Conservation (phyloP, 1,284 basidiomycete species). For the Marasmius fiardii region DNA sequence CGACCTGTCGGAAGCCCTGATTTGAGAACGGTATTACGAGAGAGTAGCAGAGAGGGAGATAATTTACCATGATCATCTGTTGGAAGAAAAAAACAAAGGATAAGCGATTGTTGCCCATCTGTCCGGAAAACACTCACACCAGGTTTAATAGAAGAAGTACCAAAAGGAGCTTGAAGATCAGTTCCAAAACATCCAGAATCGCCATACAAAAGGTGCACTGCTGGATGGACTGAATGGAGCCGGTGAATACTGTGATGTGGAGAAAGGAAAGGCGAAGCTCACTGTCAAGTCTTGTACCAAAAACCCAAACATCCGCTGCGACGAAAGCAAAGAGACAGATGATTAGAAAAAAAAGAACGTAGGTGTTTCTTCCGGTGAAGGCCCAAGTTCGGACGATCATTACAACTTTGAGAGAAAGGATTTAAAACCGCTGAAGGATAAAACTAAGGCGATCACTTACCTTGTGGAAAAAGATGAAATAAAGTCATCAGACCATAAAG, state of each 20-base stretch:
- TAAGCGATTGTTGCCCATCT: neutral
- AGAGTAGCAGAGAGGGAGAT: neutral
- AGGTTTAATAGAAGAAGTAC: slow-evolving; percentile 2
- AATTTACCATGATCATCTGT: slow-evolving; percentile 7
- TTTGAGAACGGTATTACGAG: neutral
- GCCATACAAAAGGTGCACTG: slow-evolving; percentile 7
- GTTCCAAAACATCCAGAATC: slow-evolving; percentile 16
- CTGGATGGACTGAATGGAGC: slow-evolving; percentile 11
- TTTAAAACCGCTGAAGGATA: too few relatives aligned
- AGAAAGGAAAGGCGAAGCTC: neutral
- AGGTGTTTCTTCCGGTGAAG: slow-evolving; percentile 21
- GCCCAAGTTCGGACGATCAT: slow-evolving; percentile 24
- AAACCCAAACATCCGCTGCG: slow-evolving; percentile 15
- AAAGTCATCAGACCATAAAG: slow-evolving; percentile 17
- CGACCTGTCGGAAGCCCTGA: neutral
- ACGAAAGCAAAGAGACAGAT: slow-evolving; percentile 5
- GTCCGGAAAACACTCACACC: slow-evolving; percentile 10
- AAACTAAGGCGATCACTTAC: neutral
- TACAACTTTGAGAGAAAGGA: slow-evolving; percentile 19
- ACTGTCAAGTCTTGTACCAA: slow-evolving; percentile 14
- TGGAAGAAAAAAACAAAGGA: neutral
- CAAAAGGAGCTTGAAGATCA: neutral
- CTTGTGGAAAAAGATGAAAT: slow-evolving; percentile 5
- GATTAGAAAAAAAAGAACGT: slow-evolving; percentile 15
- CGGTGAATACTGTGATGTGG: neutral